A percentile compares a stretch with the other conserved stretches of the same genome.
Evolutionary conservation across 164 flowering plant genomes (phyloP).

Genomic region (Cinnamomum micranthum): DNA sequence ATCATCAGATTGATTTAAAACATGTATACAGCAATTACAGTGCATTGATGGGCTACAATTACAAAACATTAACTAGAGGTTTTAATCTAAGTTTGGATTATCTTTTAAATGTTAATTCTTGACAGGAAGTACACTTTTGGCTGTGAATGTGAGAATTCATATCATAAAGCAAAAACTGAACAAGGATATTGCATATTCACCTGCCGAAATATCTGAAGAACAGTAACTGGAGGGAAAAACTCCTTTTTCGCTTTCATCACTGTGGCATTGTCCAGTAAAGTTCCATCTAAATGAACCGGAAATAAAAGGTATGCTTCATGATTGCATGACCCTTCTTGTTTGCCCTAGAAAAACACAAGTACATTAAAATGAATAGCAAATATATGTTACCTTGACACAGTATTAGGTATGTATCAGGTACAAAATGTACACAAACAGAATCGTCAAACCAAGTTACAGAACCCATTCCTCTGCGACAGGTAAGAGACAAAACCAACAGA

Average conservation of each 20-base stretch:
- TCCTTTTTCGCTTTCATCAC: constrained; percentile 77
- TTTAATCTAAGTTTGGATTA: background rate
- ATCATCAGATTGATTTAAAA: too few relatives aligned
- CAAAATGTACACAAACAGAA: background rate
- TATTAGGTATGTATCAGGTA: background rate
- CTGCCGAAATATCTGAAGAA: constrained; percentile 96
- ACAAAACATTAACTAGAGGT: too few relatives aligned
- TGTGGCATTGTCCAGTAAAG: constrained; percentile 70
- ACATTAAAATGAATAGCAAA: background rate
- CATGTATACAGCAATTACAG: too few relatives aligned
- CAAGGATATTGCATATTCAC: constrained; percentile 31
- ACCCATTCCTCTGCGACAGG: too few relatives aligned
- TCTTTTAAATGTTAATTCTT: background rate
- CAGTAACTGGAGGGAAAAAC: constrained; percentile 69
- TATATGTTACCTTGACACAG: background rate
- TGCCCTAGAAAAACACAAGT: constrained; percentile 32
- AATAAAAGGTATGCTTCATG: constrained; percentile 96
- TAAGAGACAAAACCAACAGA: too few relatives aligned
- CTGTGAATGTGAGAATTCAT: background rate
- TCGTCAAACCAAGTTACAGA: too few relatives aligned
- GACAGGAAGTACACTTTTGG: background rate
- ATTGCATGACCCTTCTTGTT: constrained; percentile 67
- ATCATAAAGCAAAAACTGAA: background rate
- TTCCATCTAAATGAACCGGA: constrained; percentile 98
- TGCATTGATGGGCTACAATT: too few relatives aligned